These are phyloP conservation scores for Sporothrix humicola DNA, from an alignment of 2,329 filamentous ascomycete species.

Conservation along the genomic window DNA sequence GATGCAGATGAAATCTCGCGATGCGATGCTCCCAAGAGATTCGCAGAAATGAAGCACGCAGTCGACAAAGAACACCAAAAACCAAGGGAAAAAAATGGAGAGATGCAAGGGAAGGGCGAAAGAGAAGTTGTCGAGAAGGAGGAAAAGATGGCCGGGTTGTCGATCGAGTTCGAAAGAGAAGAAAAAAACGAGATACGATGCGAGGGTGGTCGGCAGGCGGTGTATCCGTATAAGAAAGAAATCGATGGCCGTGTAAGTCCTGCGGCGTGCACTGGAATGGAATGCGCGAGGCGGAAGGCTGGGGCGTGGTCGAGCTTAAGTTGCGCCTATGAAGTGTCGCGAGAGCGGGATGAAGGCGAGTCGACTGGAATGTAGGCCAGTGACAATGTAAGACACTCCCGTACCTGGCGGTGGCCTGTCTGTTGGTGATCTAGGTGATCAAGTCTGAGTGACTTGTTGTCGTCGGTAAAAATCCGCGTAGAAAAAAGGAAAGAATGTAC, in stretches of 20 bases:
- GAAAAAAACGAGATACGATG: not conserved
- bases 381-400: conserved; percentile 14
- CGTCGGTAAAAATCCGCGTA: conserved; percentile 13
- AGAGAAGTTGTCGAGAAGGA: not conserved
- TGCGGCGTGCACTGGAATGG: conserved; percentile 32
- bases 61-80: not conserved
- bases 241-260: not conserved
- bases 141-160: not conserved
- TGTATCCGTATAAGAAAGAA: conserved; percentile 14
- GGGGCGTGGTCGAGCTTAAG: conserved; percentile 9
- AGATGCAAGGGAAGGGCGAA: conserved; percentile 8
- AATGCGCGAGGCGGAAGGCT: conserved; percentile 14
- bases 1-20: not conserved
- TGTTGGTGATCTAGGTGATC: not conserved
- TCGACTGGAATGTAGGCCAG: conserved; percentile 23
- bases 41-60: not conserved
- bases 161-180: conserved; percentile 11
- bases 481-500: conserved; percentile 13
- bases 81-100: conserved; percentile 23
- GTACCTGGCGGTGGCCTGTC: conserved; percentile 23
- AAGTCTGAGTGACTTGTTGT: not conserved
- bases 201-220: not conserved
- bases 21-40: not conserved
- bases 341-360: not conserved
- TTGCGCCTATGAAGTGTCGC: not conserved